phyloP scores from a whole-genome alignment of 306 rosid genomes.

The Inga oerstediana region DNA sequence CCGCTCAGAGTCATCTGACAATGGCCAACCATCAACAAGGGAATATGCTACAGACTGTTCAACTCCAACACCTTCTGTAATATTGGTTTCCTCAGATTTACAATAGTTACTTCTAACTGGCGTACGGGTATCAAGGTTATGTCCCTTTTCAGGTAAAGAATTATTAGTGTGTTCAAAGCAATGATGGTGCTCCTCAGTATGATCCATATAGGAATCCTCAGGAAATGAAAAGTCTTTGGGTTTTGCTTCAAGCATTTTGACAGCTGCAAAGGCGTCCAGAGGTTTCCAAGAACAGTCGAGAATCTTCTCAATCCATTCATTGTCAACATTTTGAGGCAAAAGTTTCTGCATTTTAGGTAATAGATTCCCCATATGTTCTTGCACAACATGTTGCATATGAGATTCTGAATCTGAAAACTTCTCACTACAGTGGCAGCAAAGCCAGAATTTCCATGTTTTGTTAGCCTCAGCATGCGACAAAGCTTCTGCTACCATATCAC shows the following conservation, averaged over 20 bases:
- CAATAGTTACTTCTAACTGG: constrained; percentile 42
- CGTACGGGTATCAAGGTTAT: constrained; percentile 36
- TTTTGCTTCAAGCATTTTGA: constrained; percentile 64
- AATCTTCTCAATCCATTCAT: constrained; percentile 84
- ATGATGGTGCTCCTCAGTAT: constrained; percentile 46
- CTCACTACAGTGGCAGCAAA: constrained; percentile 72
- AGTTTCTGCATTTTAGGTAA: constrained; percentile 71
- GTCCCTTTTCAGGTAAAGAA: constrained; percentile 56
- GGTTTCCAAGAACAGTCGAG: constrained; percentile 86
- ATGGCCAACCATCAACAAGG: constrained; percentile 68
- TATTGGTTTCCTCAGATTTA: constrained; percentile 46
- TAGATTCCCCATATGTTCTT: constrained; percentile 82
- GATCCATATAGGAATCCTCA: constrained; percentile 51
- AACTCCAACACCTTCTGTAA: constrained; percentile 44
- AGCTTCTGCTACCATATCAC: constrained; percentile 72
- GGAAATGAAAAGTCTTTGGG: constrained; percentile 43
- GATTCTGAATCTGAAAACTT: constrained; percentile 61
- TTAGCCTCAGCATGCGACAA: constrained; percentile 62
- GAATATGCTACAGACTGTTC: constrained; percentile 45
- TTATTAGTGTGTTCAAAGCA: constrained; percentile 61
- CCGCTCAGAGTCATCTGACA: constrained; percentile 81
- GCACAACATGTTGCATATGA: constrained; percentile 79
- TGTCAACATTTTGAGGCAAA: constrained; percentile 76
- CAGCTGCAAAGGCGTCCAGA: constrained; percentile 72
- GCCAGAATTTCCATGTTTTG: constrained; percentile 87